Base-by-base conservation (phyloP, 2,329 filamentous ascomycete genomes). In the Truncatella angustata region DNA sequence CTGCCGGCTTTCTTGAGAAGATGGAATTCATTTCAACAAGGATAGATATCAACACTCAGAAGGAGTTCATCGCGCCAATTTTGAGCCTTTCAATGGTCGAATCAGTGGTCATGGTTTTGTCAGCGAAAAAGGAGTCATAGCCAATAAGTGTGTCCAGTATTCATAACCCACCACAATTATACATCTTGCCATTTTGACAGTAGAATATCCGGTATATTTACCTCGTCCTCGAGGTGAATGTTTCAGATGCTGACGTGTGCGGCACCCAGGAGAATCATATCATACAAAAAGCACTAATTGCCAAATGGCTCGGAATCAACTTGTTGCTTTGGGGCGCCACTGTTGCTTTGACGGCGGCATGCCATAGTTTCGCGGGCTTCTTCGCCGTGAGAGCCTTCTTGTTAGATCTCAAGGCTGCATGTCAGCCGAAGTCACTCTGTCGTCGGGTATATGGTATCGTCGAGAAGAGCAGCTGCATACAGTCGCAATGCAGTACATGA, bases 81-180 rank as follows among this genome's bases (percentile, higher is more conserved):
- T n/a, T n/a, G n/a, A n/a, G n/a, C n/a, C n/a, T n/a, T n/a, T n/a
- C n/a, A n/a, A n/a, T n/a, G n/a, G n/a, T n/a, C n/a, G n/a, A n/a
- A n/a, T n/a, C n/a, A n/a, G n/a, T n/a, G n/a, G n/a, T n/a, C n/a
- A n/a, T n/a, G n/a, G n/a, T n/a, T n/a, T n/a, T n/a, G n/a, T n/a
- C n/a, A n/a, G n/a, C n/a, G n/a, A n/a, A n/a, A n/a, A n/a, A n/a
- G n/a, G n/a, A n/a, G n/a, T n/a, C n/a, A n/a, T n/a, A n/a, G n/a
- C n/a, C n/a, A n/a, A n/a, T n/a, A n/a, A n/a, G n/a, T n/a, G n/a
- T n/a, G n/a, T 32, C 28, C 65, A 89, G 70, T 91, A 85, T 64
- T 81, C 78, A 24, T 90, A 87, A 87, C 72, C 90, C 46, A 87
- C 84, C 0, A 88, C 85, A 9, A 87, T 83, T 74, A 87, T 90